Percentiles rank a stretch among this genome's conserved stretches.
These are phyloP conservation scores for Prototheca cutis DNA, from an alignment of 163 green algal species.

Conservation along the genomic window DNA sequence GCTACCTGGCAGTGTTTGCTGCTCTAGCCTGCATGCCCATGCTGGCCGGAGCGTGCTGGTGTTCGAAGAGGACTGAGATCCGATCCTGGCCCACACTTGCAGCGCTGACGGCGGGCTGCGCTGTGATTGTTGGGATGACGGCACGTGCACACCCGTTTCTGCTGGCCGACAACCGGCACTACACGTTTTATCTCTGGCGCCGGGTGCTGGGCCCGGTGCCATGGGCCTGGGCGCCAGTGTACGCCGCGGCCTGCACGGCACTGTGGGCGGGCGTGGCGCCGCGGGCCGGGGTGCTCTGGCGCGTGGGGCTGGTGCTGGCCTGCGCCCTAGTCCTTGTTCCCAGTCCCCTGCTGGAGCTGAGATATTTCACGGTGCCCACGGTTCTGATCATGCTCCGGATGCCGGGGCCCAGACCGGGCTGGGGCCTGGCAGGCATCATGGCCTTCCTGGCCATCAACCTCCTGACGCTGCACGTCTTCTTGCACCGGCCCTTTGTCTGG, in stretches of 20 bases:
- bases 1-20: constrained; percentile 41
- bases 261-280: constrained; percentile 27
- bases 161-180: constrained; percentile 91
- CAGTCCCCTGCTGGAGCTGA: constrained; percentile 19
- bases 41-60: too few relatives aligned
- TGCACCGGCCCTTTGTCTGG: constrained; percentile 49
- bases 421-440: neutral
- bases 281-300: constrained; percentile 28
- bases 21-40: neutral
- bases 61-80: too few relatives aligned
- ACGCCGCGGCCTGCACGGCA: constrained; percentile 25
- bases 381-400: constrained; percentile 47
- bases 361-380: constrained; percentile 67
- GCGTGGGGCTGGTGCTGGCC: constrained; percentile 16
- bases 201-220: constrained; percentile 30
- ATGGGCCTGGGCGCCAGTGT: constrained; percentile 31
- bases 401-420: constrained; percentile 11
- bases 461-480: constrained; percentile 51
- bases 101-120: too few relatives aligned
- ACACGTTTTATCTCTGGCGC: constrained; percentile 86
- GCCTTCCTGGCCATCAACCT: constrained; percentile 39
- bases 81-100: too few relatives aligned
- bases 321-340: constrained; percentile 18
- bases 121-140: too few relatives aligned
- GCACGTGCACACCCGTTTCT: constrained; percentile 83